Evolutionary conservation across 2,329 filamentous ascomycete genomes (phyloP).

Genomic region (Volutella citrinella): DNA sequence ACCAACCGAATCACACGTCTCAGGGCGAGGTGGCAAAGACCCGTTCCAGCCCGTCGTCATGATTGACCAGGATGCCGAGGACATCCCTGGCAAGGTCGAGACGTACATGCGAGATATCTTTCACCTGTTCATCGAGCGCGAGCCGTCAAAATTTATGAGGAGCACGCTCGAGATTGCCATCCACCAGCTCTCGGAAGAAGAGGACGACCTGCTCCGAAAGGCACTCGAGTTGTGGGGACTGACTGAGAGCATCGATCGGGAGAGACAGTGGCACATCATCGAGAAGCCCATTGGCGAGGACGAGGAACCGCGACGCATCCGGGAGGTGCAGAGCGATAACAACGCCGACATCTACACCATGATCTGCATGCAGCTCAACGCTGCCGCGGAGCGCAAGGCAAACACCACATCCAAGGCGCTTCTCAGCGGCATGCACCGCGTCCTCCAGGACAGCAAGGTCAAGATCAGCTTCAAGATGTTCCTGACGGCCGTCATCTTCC

Average conservation of each 20-base stretch:
- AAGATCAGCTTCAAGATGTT: conserved; percentile 60
- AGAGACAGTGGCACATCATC: conserved; percentile 58
- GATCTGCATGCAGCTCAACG: conserved; percentile 62
- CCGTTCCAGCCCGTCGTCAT: conserved; percentile 44
- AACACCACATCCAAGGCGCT: conserved; percentile 56
- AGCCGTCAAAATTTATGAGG: conserved; percentile 59
- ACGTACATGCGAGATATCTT: conserved; percentile 58
- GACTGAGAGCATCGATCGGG: conserved; percentile 63
- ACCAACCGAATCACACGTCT: conserved; percentile 34
- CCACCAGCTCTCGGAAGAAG: conserved; percentile 42
- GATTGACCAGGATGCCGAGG: conserved; percentile 60
- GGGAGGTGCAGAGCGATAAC: conserved; percentile 44
- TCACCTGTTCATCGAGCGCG: conserved; percentile 55
- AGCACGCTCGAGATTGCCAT: conserved; percentile 55
- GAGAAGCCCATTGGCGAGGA: conserved; percentile 43
- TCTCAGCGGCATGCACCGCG: conserved; percentile 58
- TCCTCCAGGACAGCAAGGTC: conserved; percentile 58
- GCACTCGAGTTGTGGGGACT: conserved; percentile 63
- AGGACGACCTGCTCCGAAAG: conserved; percentile 54
- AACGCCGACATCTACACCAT: conserved; percentile 58
- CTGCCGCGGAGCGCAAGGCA: conserved; percentile 62
- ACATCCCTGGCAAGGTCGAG: conserved; percentile 58
- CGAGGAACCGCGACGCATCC: conserved; percentile 44
- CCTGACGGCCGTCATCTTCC: conserved; percentile 58
- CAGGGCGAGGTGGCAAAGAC: conserved; percentile 31